Conservation (phyloP, 495 filamentous ascomycete species). For the Podospora anserina region DNA sequence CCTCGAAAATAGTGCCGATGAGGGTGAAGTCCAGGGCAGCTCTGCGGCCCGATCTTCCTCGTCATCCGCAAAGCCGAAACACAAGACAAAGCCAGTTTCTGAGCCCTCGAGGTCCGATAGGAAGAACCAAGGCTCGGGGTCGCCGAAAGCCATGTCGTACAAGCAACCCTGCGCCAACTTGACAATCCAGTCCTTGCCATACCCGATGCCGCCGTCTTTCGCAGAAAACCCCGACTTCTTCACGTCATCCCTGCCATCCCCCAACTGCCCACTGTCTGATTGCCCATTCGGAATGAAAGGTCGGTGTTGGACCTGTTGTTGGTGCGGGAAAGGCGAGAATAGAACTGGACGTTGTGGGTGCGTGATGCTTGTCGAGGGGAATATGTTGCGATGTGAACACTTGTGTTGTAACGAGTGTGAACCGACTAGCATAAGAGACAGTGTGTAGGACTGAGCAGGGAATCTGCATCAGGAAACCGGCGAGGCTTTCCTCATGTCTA, state of each 20-base stretch:
- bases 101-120: conserved; percentile 3
- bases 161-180: conserved; percentile 33
- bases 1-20: background rate
- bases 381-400: conserved; percentile 40
- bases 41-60: background rate
- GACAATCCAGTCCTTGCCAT: conserved; percentile 35
- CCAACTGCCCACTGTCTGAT: conserved; percentile 33
- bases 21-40: background rate
- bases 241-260: conserved; percentile 31
- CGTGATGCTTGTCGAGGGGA: conserved; percentile 41
- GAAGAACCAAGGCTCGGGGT: background rate
- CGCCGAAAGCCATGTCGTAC: background rate
- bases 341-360: conserved; percentile 38
- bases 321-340: conserved; percentile 43
- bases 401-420: conserved; percentile 40
- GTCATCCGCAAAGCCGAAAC: conserved; percentile 7
- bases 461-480: conserved; percentile 8
- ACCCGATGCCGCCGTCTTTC: conserved; percentile 37
- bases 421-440: conserved; percentile 17
- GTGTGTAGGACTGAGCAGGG: background rate
- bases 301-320: conserved; percentile 42
- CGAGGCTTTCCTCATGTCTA: background rate
- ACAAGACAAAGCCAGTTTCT: background rate
- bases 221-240: conserved; percentile 23
- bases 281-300: conserved; percentile 41